Evolutionary conservation across 208 protist species (phyloP), one percentile per base, ranked within the genome.

Genomic region (Acanthamoeba castellanii): DNA sequence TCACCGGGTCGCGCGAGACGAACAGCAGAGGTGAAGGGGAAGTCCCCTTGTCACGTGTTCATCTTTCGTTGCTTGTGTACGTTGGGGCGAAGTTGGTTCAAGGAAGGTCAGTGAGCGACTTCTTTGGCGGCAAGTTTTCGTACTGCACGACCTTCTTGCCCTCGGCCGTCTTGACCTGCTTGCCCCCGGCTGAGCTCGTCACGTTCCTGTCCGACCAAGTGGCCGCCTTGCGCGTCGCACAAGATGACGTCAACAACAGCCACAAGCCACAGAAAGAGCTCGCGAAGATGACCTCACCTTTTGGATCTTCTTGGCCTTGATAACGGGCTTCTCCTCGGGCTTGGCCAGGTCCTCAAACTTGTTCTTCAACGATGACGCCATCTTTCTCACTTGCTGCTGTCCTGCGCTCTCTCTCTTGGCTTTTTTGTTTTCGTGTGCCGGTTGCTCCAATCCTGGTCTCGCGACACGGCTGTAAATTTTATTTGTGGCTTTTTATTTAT

Each of bases 301-400:
- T 14, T 82, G 74, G 13, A 82, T 82, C 42, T 82, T 82, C 27
- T 82, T 82, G 32, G 74, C 74, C 74, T 82, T 82, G 14, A 82
- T n/a, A 0, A 82, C 74, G 18, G 74, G 74, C 27, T 82, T 11
- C 45, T 82, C 74, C 27, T 82, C 74, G 13, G 74, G 74, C 74
- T 82, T 82, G 34, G 74, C 74, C 74, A 82, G 34, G 22, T 82
- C 74, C 42, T 82, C 74, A 82, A 82, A 82, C 74, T 82, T 82
- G 74, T 50, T 82, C 74, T 82, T 82, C 66, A 72, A 30, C 20
- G 66, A 20, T 6, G 66, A 72, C 66, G 66, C 66, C 66, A 72
- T 72, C 27, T 20, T 61, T 22, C 18, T 61, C 18, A 25, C 20
- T 14, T 61, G 55, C 18, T 16, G 55, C 27, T 82, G 3, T 42